These are phyloP conservation scores for Furcasterigmium sp. DNA, from an alignment of 2,329 filamentous ascomycete genomes.

Conservation along the genomic window DNA sequence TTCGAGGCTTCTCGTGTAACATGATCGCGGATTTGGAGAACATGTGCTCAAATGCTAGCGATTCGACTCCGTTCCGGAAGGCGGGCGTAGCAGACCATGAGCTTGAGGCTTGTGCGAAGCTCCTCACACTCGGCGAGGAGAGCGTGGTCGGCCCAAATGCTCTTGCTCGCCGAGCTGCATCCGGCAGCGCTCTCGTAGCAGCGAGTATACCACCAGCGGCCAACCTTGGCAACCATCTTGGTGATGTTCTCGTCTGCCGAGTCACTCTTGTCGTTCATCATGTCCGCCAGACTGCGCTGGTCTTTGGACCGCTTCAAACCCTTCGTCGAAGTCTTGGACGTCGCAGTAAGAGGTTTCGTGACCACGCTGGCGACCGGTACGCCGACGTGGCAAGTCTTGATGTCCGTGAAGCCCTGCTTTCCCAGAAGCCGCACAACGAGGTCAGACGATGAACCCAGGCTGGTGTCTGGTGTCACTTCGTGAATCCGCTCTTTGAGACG, in stretches of 20 bases:
- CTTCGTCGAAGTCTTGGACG: conserved; percentile 2
- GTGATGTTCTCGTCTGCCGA: conserved; percentile 80
- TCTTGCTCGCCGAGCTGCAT: conserved; percentile 35
- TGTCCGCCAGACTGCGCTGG: conserved; percentile 59
- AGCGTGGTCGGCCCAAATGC: conserved; percentile 74
- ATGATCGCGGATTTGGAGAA: no score
- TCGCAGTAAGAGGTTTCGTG: conserved; percentile 1
- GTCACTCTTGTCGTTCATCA: conserved; percentile 66
- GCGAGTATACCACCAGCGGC: conserved; percentile 91
- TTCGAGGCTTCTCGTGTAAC: not conserved
- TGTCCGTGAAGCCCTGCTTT: conserved; percentile 62
- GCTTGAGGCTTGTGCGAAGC: conserved; percentile 79
- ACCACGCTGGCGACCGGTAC: conserved; percentile 62
- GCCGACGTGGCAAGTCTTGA: conserved; percentile 73
- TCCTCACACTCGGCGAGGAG: conserved; percentile 82
- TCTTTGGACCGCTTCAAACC: conserved; percentile 27
- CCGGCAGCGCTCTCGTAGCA: conserved; percentile 76
- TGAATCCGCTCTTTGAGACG: conserved; percentile 68
- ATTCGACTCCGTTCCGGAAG: conserved; percentile 57
- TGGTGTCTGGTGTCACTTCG: conserved; percentile 51
- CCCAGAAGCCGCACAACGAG: conserved; percentile 62
- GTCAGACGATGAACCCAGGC: conserved; percentile 55
- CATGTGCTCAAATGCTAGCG: conserved; percentile 40
- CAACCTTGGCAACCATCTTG: conserved; percentile 86
- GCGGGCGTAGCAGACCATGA: conserved; percentile 87